These are phyloP conservation scores for Tylopilus vinaceipallidus DNA, from an alignment of 768 basidiomycete genomes.

Conservation along the genomic window DNA sequence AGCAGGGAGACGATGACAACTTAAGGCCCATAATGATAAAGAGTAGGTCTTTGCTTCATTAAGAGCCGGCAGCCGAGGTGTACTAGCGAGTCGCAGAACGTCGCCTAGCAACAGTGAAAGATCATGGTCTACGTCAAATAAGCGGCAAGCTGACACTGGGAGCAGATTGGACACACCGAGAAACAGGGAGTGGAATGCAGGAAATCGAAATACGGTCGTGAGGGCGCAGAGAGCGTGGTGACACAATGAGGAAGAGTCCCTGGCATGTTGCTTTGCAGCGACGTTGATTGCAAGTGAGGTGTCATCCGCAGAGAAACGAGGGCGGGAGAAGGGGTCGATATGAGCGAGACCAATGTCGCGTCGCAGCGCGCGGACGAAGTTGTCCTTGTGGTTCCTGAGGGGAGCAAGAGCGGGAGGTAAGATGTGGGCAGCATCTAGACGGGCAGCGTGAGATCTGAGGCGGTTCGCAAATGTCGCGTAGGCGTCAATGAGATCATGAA, in stretches of 20 bases:
- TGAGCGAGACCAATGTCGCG: slow-evolving; percentile 52
- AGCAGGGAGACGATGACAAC: slow-evolving; percentile 47
- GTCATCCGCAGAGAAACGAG: slow-evolving; percentile 3
- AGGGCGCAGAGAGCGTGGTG: slow-evolving; percentile 52
- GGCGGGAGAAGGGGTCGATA: slow-evolving; percentile 30
- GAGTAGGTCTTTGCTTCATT: slow-evolving; percentile 45
- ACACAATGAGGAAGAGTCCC: slow-evolving; percentile 46
- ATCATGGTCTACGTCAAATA: slow-evolving; percentile 37
- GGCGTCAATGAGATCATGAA: slow-evolving; percentile 60
- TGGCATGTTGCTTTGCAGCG: slow-evolving; percentile 39
- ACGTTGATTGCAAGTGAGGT: slow-evolving; percentile 19
- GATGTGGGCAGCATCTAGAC: slow-evolving; percentile 1
- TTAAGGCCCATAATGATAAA: slow-evolving; percentile 50
- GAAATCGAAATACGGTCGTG: slow-evolving; percentile 50
- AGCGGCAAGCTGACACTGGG: not conserved
- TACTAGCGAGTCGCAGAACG: slow-evolving; percentile 41
- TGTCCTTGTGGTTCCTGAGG: slow-evolving; percentile 33
- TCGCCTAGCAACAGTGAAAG: slow-evolving; percentile 45
- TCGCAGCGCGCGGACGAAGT: slow-evolving; percentile 41
- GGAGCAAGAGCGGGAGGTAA: slow-evolving; percentile 24
- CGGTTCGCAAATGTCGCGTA: slow-evolving; percentile 51
- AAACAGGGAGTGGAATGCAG: slow-evolving; percentile 44
- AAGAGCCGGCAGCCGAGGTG: slow-evolving; percentile 34
- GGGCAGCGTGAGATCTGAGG: slow-evolving; percentile 29
- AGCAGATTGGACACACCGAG: slow-evolving; percentile 40